Evolutionary conservation across 2,329 filamentous ascomycete genomes (phyloP).

Genomic region (Dactylonectria estremocensis): DNA sequence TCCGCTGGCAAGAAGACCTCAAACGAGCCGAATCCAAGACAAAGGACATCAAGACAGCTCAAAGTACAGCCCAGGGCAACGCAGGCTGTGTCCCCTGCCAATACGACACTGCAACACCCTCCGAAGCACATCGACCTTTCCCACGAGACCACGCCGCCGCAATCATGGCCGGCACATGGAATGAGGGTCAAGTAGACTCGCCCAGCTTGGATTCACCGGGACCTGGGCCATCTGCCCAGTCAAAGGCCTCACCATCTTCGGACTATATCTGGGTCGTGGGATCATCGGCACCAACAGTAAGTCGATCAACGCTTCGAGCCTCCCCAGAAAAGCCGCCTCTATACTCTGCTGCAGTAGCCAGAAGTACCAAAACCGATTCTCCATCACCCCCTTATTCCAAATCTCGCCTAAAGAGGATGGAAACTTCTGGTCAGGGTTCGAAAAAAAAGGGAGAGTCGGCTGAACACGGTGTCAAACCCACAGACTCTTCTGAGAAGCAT

Average conservation of each 20-base stretch:
- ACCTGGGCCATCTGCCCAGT: conserved; percentile 33
- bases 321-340: conserved; percentile 35
- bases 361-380: conserved; percentile 22
- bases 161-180: conserved; percentile 72
- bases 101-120: conserved; percentile 52
- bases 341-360: conserved; percentile 37
- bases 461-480: conserved; percentile 12
- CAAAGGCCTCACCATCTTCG: conserved; percentile 36
- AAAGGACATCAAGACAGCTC: conserved; percentile 45
- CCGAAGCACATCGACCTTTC: conserved; percentile 45
- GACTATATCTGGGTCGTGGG: conserved; percentile 40
- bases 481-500: conserved; percentile 21
- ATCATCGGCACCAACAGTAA: conserved; percentile 28
- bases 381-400: conserved; percentile 30
- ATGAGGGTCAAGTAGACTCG: conserved; percentile 75
- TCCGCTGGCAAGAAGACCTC: conserved; percentile 84
- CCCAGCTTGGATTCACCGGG: conserved; percentile 56
- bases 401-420: conserved; percentile 23
- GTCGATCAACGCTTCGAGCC: conserved; percentile 25
- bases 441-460: conserved; percentile 22
- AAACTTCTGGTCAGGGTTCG: conserved; percentile 17
- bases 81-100: conserved; percentile 49
- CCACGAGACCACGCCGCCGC: conserved; percentile 67
- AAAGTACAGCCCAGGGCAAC: conserved; percentile 32
- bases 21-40: conserved; percentile 69